These are phyloP conservation scores for Phaseolus lunatus DNA, from an alignment of 306 rosid genomes.

Conservation along the genomic window DNA sequence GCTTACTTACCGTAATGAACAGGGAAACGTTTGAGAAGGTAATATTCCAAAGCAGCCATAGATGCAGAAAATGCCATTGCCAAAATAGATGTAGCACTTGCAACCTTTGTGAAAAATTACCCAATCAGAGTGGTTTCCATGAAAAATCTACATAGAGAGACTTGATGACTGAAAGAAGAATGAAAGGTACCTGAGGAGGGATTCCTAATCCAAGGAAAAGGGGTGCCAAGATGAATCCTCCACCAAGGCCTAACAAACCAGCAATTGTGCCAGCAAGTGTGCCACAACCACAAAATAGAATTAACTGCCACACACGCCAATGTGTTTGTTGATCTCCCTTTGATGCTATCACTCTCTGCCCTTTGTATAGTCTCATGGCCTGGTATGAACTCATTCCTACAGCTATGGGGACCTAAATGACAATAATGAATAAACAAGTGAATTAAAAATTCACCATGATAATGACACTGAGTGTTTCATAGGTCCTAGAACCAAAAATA, in stretches of 20 bases:
- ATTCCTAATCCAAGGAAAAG: slow-evolving; percentile 59
- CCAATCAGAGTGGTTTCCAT: background rate
- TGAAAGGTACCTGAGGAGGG: slow-evolving; percentile 71
- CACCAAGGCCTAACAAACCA: slow-evolving; percentile 83
- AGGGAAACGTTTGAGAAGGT: slow-evolving; percentile 81
- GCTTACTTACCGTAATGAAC: slow-evolving; percentile 62
- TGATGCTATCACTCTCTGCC: slow-evolving; percentile 61
- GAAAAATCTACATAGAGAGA: background rate
- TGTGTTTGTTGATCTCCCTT: slow-evolving; percentile 64
- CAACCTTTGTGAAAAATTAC: slow-evolving; percentile 50
- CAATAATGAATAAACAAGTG: slow-evolving; percentile 15
- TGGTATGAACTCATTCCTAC: slow-evolving; percentile 43
- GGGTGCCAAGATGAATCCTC: slow-evolving; percentile 82
- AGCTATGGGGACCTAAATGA: slow-evolving; percentile 42
- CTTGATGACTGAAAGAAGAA: background rate
- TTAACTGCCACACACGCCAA: slow-evolving; percentile 58
- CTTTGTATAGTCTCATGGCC: slow-evolving; percentile 56
- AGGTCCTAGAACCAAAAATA: no score
- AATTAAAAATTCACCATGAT: background rate
- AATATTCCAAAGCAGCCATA: slow-evolving; percentile 80
- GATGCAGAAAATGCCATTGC: slow-evolving; percentile 84
- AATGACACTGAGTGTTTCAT: no score
- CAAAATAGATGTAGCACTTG: slow-evolving; percentile 85
- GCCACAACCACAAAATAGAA: slow-evolving; percentile 59
- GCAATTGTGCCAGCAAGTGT: slow-evolving; percentile 73